Conservation (phyloP, 1,284 basidiomycete species). For the Veloporphyrellus conicus region DNA sequence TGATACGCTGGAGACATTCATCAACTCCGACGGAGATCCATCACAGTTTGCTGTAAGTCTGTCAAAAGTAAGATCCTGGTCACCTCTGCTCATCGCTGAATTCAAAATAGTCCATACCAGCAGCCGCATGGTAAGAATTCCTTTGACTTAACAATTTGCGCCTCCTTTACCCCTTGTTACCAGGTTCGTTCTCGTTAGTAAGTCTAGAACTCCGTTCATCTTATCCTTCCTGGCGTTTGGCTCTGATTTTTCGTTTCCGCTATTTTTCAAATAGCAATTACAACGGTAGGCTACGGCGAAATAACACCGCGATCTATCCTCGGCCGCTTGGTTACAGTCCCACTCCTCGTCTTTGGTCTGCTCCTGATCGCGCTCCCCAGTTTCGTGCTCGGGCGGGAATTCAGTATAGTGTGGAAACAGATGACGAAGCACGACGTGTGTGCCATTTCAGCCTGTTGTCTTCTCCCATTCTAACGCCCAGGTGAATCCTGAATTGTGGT, state of each 20-base stretch:
- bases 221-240: background rate
- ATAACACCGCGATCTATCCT: conserved; percentile 80
- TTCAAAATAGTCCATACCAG: conserved; percentile 63
- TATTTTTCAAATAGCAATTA: conserved; percentile 52
- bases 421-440: conserved; percentile 55
- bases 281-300: conserved; percentile 84
- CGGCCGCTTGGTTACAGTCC: conserved; percentile 77
- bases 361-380: conserved; percentile 83
- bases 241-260: background rate
- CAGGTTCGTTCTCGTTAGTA: conserved; percentile 46
- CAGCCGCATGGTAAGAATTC: conserved; percentile 61
- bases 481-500: too few species aligned
- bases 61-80: background rate
- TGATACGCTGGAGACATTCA: conserved; percentile 68
- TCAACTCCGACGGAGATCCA: conserved; percentile 79
- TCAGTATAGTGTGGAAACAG: conserved; percentile 81
- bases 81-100: conserved; percentile 1
- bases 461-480: background rate
- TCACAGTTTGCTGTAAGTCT: conserved; percentile 62
- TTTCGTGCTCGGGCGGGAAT: conserved; percentile 85
- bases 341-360: conserved; percentile 79
- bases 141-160: background rate
- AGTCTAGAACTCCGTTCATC: conserved; percentile 30
- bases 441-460: conserved; percentile 1
- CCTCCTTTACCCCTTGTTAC: background rate